Evolutionary conservation across 371 early-diverging fungal genomes (phyloP).

Genomic region (Capillidium heterosporum): DNA sequence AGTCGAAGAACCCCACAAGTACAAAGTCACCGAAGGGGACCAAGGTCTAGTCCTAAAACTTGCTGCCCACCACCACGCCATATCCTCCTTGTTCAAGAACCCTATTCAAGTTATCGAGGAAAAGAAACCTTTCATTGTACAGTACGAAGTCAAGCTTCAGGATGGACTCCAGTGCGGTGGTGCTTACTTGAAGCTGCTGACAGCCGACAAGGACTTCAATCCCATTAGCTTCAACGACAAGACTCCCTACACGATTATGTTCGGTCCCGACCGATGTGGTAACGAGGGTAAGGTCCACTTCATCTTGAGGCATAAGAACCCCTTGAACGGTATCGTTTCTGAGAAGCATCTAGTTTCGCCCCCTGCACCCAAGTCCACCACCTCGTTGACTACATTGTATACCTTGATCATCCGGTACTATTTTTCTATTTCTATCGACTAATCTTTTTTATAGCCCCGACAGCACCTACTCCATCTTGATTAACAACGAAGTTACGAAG

Average conservation of each 20-base stretch:
- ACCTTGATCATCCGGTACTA: slow-evolving; percentile 61
- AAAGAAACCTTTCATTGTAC: slow-evolving; percentile 69
- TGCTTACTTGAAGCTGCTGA: slow-evolving; percentile 80
- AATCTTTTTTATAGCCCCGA: slow-evolving; percentile 33
- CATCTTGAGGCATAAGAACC: slow-evolving; percentile 85
- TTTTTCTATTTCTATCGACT: background rate
- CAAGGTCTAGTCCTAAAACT: slow-evolving; percentile 51
- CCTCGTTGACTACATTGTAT: slow-evolving; percentile 64
- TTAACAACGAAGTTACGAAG: slow-evolving; percentile 53
- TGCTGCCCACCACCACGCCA: slow-evolving; percentile 59
- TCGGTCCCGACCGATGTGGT: slow-evolving; percentile 92
- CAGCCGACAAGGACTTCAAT: slow-evolving; percentile 21
- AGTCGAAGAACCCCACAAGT: slow-evolving; percentile 37
- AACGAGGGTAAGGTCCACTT: slow-evolving; percentile 88
- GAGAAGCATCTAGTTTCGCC: slow-evolving; percentile 30
- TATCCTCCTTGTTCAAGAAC: slow-evolving; percentile 56
- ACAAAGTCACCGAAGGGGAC: slow-evolving; percentile 37
- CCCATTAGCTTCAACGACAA: slow-evolving; percentile 25
- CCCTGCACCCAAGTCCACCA: slow-evolving; percentile 35
- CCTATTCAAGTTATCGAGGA: background rate
- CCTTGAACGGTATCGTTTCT: slow-evolving; percentile 55
- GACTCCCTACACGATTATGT: slow-evolving; percentile 63
- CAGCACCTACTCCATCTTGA: slow-evolving; percentile 66
- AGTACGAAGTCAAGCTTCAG: slow-evolving; percentile 92
- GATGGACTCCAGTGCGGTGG: slow-evolving; percentile 91